These are phyloP conservation scores for Raphanus sativus DNA, from an alignment of 345 rosid genomes.

Conservation along the genomic window DNA sequence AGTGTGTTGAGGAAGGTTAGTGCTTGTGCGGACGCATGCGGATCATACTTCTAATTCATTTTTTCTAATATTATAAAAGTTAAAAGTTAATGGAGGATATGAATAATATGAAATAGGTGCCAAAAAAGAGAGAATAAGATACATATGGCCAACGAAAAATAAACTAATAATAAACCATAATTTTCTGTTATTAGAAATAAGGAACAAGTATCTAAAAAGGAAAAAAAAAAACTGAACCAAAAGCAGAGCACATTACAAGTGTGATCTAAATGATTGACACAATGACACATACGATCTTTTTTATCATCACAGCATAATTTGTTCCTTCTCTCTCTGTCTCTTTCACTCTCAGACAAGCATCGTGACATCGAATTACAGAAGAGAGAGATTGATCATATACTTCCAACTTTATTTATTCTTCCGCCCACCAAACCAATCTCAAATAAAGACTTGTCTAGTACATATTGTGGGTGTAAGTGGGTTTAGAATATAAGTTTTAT, in stretches of 20 bases:
- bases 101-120: not conserved
- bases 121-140: constrained; percentile 2
- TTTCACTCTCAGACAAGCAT: constrained; percentile 28
- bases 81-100: not conserved
- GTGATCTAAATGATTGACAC: constrained; percentile 38
- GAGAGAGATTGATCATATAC: constrained; percentile 16
- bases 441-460: constrained; percentile 22
- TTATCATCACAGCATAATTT: constrained; percentile 31
- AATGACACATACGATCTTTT: constrained; percentile 23
- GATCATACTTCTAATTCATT: not conserved
- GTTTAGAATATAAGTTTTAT: constrained; percentile 31
- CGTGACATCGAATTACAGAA: constrained; percentile 27
- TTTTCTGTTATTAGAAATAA: constrained; percentile 36
- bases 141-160: constrained; percentile 12
- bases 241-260: constrained; percentile 37
- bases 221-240: constrained; percentile 27
- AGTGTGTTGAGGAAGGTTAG: not conserved
- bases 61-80: not conserved
- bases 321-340: constrained; percentile 12
- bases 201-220: constrained; percentile 36
- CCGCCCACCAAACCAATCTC: constrained; percentile 40
- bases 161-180: constrained; percentile 20
- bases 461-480: constrained; percentile 33
- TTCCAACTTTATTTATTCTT: constrained; percentile 36
- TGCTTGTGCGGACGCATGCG: not conserved